Evolutionary conservation across 2,329 filamentous ascomycete genomes (phyloP).

Genomic region (Microdochium bolleyi): DNA sequence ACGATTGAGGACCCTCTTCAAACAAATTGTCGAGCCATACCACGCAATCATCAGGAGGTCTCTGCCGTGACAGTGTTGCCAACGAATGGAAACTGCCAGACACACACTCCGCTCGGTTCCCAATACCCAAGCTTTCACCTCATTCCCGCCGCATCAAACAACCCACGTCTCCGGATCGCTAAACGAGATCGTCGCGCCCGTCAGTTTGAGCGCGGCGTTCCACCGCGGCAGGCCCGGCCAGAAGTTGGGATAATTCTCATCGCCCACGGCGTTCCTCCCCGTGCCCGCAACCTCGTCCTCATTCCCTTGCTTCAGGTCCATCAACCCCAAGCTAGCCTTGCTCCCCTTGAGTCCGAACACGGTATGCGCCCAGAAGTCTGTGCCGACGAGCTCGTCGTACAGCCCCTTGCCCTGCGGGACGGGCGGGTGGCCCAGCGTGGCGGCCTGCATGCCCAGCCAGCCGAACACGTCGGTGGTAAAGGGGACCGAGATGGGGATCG

Average conservation of each 20-base stretch:
- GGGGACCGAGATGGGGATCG: not conserved
- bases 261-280: conserved; percentile 4
- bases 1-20: no score
- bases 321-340: conserved; percentile 1
- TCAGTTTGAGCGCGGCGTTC: conserved; percentile 2
- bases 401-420: conserved; percentile 3
- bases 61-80: no score
- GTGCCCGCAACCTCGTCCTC: conserved; percentile 1
- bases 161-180: conserved; percentile 1
- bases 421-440: not conserved
- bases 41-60: no score
- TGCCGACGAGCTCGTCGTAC: not conserved
- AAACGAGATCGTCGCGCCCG: conserved; percentile 3
- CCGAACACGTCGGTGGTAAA: conserved; percentile 4
- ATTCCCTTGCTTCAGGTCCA: conserved; percentile 3
- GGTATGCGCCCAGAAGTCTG: conserved; percentile 11
- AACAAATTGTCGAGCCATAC: no score
- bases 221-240: conserved; percentile 2
- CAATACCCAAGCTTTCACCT: no score
- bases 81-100: no score
- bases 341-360: conserved; percentile 5
- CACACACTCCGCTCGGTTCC: no score
- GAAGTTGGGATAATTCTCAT: conserved; percentile 5
- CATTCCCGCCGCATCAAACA: no score
- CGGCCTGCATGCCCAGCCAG: not conserved